These are phyloP conservation scores for Litchi chinensis DNA, from an alignment of 345 rosid genomes.

Conservation along the genomic window DNA sequence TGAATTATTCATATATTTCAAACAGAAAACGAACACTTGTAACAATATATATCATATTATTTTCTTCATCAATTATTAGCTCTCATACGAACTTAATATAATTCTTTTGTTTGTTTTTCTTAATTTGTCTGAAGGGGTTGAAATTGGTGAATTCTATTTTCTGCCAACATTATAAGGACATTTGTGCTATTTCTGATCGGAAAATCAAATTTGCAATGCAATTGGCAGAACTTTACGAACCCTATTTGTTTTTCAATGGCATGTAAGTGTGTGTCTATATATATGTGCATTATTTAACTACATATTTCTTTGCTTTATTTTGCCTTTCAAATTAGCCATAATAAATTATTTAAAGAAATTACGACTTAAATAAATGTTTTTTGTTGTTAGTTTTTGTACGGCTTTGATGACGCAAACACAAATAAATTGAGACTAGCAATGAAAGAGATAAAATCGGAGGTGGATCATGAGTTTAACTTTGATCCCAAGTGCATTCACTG, in stretches of 20 bases:
- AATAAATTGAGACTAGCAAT: conserved; percentile 25
- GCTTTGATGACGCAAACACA: conserved; percentile 43
- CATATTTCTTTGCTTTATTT: too few species aligned
- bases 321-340: too few species aligned
- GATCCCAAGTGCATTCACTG: conserved; percentile 51
- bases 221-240: conserved; percentile 39
- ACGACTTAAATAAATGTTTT: too few species aligned
- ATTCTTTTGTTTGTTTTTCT: too few species aligned
- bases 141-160: conserved; percentile 23
- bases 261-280: background rate
- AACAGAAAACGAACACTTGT: too few species aligned
- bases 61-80: too few species aligned
- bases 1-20: too few species aligned
- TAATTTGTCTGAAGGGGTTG: conserved; percentile 8
- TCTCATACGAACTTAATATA: too few species aligned
- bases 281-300: too few species aligned
- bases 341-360: too few species aligned
- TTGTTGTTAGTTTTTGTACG: conserved; percentile 8
- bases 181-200: conserved; percentile 5
- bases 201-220: conserved; percentile 36
- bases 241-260: conserved; percentile 38
- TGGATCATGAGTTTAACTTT: conserved; percentile 34
- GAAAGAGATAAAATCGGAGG: background rate
- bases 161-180: conserved; percentile 18
- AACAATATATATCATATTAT: too few species aligned